Conservation (phyloP, 2,329 filamentous ascomycete genomes). For the Venturia pyrina region DNA sequence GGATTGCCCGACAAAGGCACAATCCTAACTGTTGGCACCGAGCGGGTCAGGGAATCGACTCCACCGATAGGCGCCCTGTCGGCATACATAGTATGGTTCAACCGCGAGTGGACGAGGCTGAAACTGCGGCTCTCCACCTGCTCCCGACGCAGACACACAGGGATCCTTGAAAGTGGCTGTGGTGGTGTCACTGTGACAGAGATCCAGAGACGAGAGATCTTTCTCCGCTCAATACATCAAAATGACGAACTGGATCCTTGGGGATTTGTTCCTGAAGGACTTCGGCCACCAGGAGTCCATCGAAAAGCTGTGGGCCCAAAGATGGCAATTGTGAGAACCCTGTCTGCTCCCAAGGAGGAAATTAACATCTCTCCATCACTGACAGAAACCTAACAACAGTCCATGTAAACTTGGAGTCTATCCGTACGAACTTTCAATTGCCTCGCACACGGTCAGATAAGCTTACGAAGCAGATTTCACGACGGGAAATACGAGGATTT, state of each 20-base stretch:
- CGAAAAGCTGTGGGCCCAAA: conserved; percentile 23
- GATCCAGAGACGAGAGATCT: neutral
- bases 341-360: neutral
- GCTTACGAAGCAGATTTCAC: conserved; percentile 19
- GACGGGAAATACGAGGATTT: conserved; percentile 29
- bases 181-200: too few relatives aligned
- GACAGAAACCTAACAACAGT: neutral
- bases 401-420: conserved; percentile 15
- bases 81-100: too few relatives aligned
- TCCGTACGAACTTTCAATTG: conserved; percentile 16
- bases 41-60: too few relatives aligned
- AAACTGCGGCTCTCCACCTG: too few relatives aligned
- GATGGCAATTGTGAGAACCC: conserved; percentile 22
- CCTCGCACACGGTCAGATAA: conserved; percentile 18
- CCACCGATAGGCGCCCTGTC: too few relatives aligned
- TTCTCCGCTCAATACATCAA: neutral
- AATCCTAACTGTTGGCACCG: too few relatives aligned
- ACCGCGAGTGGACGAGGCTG: too few relatives aligned
- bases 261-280: conserved; percentile 27
- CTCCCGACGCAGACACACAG: too few relatives aligned
- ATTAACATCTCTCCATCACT: neutral
- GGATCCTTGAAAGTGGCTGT: too few relatives aligned
- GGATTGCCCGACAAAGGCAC: too few relatives aligned
- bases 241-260: conserved; percentile 23
- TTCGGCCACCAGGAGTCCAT: conserved; percentile 26